Conservation (phyloP, 192 early-diverging fungal genomes). For the Entophlyctis helioformis region DNA sequence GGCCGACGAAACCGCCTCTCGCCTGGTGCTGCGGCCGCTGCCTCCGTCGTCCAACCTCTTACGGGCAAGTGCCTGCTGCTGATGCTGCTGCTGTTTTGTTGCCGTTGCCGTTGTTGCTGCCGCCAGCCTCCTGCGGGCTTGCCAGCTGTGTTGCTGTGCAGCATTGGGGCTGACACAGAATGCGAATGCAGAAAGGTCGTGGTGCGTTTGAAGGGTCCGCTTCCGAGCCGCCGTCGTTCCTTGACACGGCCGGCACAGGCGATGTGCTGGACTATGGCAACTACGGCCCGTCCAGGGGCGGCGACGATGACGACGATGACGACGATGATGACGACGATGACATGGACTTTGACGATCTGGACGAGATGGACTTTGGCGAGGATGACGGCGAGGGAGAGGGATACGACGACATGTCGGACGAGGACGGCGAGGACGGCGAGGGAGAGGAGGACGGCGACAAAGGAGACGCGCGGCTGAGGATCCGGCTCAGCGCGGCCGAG, state of each 20-base stretch:
- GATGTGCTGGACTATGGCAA: too few species aligned
- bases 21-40: constrained; percentile 70
- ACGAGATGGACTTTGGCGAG: constrained; percentile 11
- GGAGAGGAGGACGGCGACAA: constrained; percentile 4
- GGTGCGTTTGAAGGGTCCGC: too few species aligned
- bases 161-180: too few species aligned
- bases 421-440: constrained; percentile 13
- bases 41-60: constrained; percentile 53
- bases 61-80: constrained; percentile 20
- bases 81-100: background rate
- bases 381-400: constrained; percentile 7
- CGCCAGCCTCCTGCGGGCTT: background rate
- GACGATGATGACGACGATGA: constrained; percentile 8
- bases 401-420: constrained; percentile 21
- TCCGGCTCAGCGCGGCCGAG: too few species aligned
- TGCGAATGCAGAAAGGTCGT: background rate
- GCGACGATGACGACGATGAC: constrained; percentile 20
- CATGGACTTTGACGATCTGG: constrained; percentile 15
- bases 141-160: background rate
- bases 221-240: too few species aligned
- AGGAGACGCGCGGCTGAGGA: too few species aligned
- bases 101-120: background rate
- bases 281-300: too few species aligned
- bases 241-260: too few species aligned
- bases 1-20: constrained; percentile 64